phyloP scores from a whole-genome alignment of 2,329 filamentous ascomycete genomes.

The Pyricularia sp. region DNA sequence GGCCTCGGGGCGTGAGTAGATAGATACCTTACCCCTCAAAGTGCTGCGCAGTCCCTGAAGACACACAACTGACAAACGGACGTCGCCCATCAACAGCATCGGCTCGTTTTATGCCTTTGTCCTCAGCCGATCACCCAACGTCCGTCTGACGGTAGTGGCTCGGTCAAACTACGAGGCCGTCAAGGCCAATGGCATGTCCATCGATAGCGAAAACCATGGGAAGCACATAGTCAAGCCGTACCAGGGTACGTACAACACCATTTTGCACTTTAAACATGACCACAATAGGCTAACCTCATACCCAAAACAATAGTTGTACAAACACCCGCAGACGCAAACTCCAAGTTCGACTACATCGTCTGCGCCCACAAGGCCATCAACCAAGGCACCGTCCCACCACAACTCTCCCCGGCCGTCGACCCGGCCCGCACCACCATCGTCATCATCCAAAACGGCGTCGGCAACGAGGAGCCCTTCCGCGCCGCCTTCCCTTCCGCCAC shows the following conservation, averaged over 20 bases:
- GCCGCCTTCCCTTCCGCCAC: slow-evolving; percentile 38
- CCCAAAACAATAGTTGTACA: slow-evolving; percentile 26
- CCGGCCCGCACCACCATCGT: slow-evolving; percentile 38
- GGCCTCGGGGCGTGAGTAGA: slow-evolving; percentile 41
- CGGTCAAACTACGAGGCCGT: slow-evolving; percentile 51
- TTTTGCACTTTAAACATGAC: too few species aligned
- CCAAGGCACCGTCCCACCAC: slow-evolving; percentile 24
- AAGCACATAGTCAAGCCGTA: slow-evolving; percentile 40
- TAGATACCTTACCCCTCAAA: not conserved
- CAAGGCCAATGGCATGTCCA: slow-evolving; percentile 37
- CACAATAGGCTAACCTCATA: too few species aligned
- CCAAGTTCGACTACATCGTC: slow-evolving; percentile 44
- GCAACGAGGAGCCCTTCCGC: slow-evolving; percentile 46
- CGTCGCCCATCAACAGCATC: slow-evolving; percentile 27
- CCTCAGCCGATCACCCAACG: slow-evolving; percentile 29
- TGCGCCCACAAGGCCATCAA: slow-evolving; percentile 46
- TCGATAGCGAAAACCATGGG: slow-evolving; percentile 46
- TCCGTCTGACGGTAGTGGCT: slow-evolving; percentile 49
- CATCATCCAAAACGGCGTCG: slow-evolving; percentile 53
- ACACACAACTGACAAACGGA: not conserved
- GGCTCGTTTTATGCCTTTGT: slow-evolving; percentile 50
- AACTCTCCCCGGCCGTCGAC: slow-evolving; percentile 25
- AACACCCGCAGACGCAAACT: slow-evolving; percentile 33
- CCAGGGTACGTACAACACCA: slow-evolving; percentile 19
- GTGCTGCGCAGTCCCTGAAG: not conserved